Conservation (phyloP, 768 basidiomycete genomes). For the Lenzites betulinus region DNA sequence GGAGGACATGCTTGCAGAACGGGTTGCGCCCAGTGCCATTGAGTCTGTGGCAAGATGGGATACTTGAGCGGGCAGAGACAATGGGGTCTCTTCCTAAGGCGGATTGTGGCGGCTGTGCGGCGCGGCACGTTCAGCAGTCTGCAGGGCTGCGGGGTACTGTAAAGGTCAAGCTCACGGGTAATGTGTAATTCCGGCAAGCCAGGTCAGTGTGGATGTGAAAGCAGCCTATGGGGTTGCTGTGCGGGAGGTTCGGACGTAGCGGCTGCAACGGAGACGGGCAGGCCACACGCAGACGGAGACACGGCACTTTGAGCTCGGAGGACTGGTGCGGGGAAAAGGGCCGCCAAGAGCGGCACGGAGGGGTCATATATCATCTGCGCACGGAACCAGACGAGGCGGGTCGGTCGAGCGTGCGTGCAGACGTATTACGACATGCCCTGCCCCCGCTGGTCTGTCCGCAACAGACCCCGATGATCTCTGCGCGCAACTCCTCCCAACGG, state of each 20-base stretch:
- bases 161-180: constrained; percentile 9
- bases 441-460: constrained; percentile 11
- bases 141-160: background rate
- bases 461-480: constrained; percentile 23
- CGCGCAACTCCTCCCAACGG: constrained; percentile 17
- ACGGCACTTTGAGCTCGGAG: constrained; percentile 1
- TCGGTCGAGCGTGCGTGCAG: constrained; percentile 16
- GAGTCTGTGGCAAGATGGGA: background rate
- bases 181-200: constrained; percentile 5
- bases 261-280: background rate
- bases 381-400: constrained; percentile 19
- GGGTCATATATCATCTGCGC: constrained; percentile 21
- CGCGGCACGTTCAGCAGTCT: constrained; percentile 14
- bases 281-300: background rate
- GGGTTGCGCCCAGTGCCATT: constrained; percentile 28
- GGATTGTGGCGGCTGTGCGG: constrained; percentile 3
- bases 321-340: constrained; percentile 15
- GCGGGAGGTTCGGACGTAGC: background rate
- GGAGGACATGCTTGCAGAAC: constrained; percentile 35
- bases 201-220: background rate
- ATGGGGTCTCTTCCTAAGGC: background rate
- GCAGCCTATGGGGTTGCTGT: background rate
- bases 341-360: background rate
- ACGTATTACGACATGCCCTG: constrained; percentile 22
- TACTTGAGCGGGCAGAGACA: background rate